These are phyloP conservation scores for Fusarium graminum DNA, from an alignment of 2,329 filamentous ascomycete species.

Conservation along the genomic window DNA sequence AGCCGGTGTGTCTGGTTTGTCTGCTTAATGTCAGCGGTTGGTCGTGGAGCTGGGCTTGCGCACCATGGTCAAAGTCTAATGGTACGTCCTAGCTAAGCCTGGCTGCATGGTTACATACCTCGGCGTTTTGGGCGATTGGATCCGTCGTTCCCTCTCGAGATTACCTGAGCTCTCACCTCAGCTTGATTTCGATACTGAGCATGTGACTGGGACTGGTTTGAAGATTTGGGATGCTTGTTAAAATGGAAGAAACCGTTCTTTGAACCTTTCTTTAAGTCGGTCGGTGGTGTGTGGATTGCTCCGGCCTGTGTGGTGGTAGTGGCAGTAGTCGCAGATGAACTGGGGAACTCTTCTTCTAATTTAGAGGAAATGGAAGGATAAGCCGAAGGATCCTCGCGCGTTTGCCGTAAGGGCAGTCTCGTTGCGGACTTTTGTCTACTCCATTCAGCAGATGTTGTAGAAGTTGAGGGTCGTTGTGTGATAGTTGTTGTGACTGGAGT, in stretches of 20 bases:
- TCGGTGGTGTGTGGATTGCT: constrained; percentile 39
- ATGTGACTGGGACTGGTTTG: constrained; percentile 52
- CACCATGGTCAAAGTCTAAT: constrained; percentile 38
- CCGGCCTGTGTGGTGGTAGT: constrained; percentile 27
- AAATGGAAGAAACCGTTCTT: constrained; percentile 67
- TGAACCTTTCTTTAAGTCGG: constrained; percentile 59
- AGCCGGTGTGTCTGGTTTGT: constrained; percentile 47
- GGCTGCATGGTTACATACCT: constrained; percentile 52
- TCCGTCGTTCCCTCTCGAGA: constrained; percentile 56
- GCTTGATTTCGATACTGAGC: constrained; percentile 49
- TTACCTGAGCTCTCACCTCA: constrained; percentile 55
- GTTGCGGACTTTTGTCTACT: constrained; percentile 41
- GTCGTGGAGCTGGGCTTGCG: constrained; percentile 22
- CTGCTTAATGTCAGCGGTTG: constrained; percentile 43
- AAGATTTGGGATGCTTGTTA: constrained; percentile 60
- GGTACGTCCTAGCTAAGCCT: constrained; percentile 29
- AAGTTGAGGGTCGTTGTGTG: constrained; percentile 31
- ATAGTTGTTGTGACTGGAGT: neutral
- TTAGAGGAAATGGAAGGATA: constrained; percentile 50
- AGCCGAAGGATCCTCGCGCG: constrained; percentile 44
- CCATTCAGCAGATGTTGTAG: constrained; percentile 35
- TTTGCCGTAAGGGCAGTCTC: constrained; percentile 48
- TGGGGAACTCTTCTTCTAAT: constrained; percentile 42
- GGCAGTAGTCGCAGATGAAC: constrained; percentile 40
- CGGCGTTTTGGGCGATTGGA: constrained; percentile 47